Percentiles rank a stretch among this genome's conserved stretches.
These are phyloP conservation scores for Cordyceps militaris DNA, from an alignment of 2,329 filamentous ascomycete species.

Conservation along the genomic window DNA sequence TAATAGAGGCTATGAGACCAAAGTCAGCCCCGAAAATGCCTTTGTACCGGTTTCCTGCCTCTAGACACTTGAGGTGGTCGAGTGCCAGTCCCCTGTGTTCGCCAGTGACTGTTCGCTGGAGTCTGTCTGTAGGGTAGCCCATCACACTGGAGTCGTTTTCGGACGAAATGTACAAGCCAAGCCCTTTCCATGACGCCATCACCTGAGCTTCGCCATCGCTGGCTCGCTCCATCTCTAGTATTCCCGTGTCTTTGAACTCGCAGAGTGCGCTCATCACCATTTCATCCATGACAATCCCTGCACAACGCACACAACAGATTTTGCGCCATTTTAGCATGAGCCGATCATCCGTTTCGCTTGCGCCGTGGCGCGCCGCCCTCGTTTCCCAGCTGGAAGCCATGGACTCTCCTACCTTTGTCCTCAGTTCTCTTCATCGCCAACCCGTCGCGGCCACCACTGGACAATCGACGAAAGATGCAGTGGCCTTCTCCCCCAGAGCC, in stretches of 20 bases:
- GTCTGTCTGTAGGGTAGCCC: neutral
- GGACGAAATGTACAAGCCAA: neutral
- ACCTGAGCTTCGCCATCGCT: neutral
- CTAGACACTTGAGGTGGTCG: no score
- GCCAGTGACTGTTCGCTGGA: neutral
- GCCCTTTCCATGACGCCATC: slow-evolving; percentile 6
- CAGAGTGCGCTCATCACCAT: neutral
- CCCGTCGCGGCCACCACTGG: neutral
- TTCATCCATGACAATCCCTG: slow-evolving; percentile 11
- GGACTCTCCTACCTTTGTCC: slow-evolving; percentile 41
- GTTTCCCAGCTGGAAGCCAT: slow-evolving; percentile 43
- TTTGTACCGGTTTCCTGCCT: neutral
- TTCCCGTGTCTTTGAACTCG: neutral
- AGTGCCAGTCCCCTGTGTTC: neutral
- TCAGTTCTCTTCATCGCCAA: slow-evolving; percentile 41
- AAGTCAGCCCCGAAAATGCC: neutral
- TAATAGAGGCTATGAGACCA: neutral
- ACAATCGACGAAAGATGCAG: slow-evolving; percentile 33
- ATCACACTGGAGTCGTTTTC: neutral
- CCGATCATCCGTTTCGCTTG: slow-evolving; percentile 24
- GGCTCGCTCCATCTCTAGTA: neutral
- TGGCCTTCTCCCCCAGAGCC: slow-evolving; percentile 48
- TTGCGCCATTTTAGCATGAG: slow-evolving; percentile 24
- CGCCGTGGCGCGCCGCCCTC: slow-evolving; percentile 49
- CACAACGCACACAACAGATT: slow-evolving; percentile 23